Evolutionary conservation across 768 basidiomycete genomes (phyloP).

Genomic region (Infundibulicybe gibba): DNA sequence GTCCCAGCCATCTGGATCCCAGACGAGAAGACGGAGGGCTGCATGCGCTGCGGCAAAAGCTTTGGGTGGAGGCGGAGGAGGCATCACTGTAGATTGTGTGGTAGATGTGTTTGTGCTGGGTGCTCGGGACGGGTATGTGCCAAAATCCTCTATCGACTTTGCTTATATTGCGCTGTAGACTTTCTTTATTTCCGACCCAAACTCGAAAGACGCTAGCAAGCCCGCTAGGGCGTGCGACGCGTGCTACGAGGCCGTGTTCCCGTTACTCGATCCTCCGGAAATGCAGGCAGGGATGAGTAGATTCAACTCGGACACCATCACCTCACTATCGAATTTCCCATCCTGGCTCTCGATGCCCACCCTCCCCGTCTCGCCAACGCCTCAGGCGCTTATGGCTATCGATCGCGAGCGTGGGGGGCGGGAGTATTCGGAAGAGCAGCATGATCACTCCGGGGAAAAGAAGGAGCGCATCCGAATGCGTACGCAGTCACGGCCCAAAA

Average conservation of each 20-base stretch:
- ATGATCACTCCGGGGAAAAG: conserved; percentile 11
- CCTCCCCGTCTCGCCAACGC: conserved; percentile 31
- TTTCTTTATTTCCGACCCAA: conserved; percentile 72
- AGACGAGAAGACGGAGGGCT: conserved; percentile 75
- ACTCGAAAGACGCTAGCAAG: conserved; percentile 40
- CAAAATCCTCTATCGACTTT: neutral
- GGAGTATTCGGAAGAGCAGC: neutral
- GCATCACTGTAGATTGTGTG: conserved; percentile 87
- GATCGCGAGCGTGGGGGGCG: conserved; percentile 15
- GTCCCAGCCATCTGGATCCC: conserved; percentile 93
- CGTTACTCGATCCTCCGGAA: conserved; percentile 38
- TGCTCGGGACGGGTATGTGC: conserved; percentile 76
- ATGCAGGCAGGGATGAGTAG: conserved; percentile 4
- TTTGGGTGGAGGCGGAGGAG: conserved; percentile 80
- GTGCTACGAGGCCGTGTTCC: conserved; percentile 87
- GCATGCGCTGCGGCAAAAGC: conserved; percentile 77
- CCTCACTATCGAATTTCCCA: conserved; percentile 50
- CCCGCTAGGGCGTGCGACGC: conserved; percentile 80
- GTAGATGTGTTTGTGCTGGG: conserved; percentile 77
- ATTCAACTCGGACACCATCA: conserved; percentile 32
- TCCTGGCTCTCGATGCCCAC: conserved; percentile 58
- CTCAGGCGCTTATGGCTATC: conserved; percentile 49
- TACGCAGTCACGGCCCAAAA: conserved; percentile 48
- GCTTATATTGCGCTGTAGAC: conserved; percentile 43
- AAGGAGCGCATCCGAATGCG: conserved; percentile 26